Evolutionary conservation across 108 stramenopile genomes (phyloP), one percentile per base, ranked within the genome.

Genomic region (Conticribra guillardii): DNA sequence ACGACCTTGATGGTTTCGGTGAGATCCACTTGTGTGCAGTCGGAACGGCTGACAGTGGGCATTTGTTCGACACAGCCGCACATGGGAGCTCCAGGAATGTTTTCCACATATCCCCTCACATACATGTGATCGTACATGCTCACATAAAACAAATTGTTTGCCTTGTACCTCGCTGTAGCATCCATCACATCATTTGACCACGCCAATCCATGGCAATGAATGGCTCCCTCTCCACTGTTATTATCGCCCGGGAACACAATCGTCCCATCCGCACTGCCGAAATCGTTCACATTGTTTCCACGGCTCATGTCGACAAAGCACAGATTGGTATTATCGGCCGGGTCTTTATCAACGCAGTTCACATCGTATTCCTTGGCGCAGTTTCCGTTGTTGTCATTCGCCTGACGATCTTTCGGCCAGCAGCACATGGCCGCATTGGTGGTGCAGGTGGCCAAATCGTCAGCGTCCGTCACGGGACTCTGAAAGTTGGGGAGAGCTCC

Each of bases 191-290:
- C 67, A 46, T 77, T 60, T 1, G 64, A 54, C 85, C 85, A 85
- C 16, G 85, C 85, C 9, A 83, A 45, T 44, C 85, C 85, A 59
- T 85, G 85, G 54, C 85, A 85, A 41, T 85, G 85, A 31, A 83
- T 63, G 0, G 79, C 54, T 11, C 80, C 79, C 44, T 85, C 85
- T 16, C 53, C 64, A 11, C 74, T 52, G 17, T 55, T 22, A 32
- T 69, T 60, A 17, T 75, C 77, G 11, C 33, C 50, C 30, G 82
- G 82, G 59, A 80, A 82, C 31, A 60, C 52, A 30, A 50, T 28
- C 21, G 69, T 37, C 27, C 64, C 74, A 14, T 44, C 31, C 0
- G 24, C 52, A 22, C 48, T 52, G 15, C 60, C 51, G 33, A 55
- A 56, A 7, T 67, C 78, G 18, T 45, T 70, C 28, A 74, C 26